These are phyloP conservation scores for Lactarius sanguifluus DNA, from an alignment of 768 basidiomycete species.

Conservation along the genomic window DNA sequence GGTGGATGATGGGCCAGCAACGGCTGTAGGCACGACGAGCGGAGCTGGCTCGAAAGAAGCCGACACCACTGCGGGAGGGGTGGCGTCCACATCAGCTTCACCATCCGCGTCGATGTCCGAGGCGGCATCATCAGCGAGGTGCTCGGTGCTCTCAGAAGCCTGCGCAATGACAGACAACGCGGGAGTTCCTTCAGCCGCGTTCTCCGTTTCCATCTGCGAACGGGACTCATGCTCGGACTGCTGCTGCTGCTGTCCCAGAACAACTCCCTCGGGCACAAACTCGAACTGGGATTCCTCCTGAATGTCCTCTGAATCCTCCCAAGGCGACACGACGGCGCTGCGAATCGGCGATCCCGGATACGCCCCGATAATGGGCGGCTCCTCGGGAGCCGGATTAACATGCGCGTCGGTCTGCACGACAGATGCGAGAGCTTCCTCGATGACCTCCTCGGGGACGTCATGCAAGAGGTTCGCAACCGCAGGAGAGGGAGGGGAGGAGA, in stretches of 20 bases:
- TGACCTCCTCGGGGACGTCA: slow-evolving; percentile 12
- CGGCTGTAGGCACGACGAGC: background rate
- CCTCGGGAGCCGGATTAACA: slow-evolving; percentile 28
- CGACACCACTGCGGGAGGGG: background rate
- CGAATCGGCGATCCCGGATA: slow-evolving; percentile 42
- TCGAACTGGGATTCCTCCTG: background rate
- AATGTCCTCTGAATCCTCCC: slow-evolving; percentile 6
- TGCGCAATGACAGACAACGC: slow-evolving; percentile 20
- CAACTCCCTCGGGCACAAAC: background rate
- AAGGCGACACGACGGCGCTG: slow-evolving; percentile 35
- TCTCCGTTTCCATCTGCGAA: background rate
- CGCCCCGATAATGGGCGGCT: slow-evolving; percentile 45
- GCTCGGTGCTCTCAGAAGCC: slow-evolving; percentile 23
- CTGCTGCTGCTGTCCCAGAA: background rate
- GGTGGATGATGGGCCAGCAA: slow-evolving; percentile 1
- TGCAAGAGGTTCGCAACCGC: slow-evolving; percentile 5
- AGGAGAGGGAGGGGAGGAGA: slow-evolving; percentile 18
- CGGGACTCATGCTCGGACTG: background rate
- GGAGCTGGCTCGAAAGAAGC: background rate
- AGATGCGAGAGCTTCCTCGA: slow-evolving; percentile 16
- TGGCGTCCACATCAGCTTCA: slow-evolving; percentile 19
- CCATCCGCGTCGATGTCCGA: slow-evolving; percentile 25
- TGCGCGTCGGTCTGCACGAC: slow-evolving; percentile 14
- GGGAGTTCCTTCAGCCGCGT: background rate
- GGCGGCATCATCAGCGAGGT: slow-evolving; percentile 21